A percentile compares a stretch with the other conserved stretches of the same genome.
These are phyloP conservation scores for Nicotiana obtusifolia DNA, from an alignment of 257 asterid genomes.

Conservation along the genomic window DNA sequence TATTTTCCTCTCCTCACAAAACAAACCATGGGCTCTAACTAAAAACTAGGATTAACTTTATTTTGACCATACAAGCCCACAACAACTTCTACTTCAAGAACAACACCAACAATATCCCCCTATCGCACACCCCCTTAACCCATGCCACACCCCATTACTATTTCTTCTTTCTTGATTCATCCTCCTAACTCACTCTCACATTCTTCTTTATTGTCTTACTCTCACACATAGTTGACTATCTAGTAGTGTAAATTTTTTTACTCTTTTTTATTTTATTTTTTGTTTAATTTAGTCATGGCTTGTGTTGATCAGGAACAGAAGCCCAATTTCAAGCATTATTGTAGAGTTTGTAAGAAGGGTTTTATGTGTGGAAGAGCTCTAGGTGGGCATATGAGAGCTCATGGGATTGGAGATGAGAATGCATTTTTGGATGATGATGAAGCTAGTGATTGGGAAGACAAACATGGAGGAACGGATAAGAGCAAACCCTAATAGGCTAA, in stretches of 20 bases:
- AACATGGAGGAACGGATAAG: constrained; percentile 35
- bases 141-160: background rate
- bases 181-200: background rate
- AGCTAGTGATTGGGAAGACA: constrained; percentile 70
- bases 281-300: constrained; percentile 32
- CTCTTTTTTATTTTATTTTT: background rate
- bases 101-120: constrained; percentile 13
- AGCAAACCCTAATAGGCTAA: constrained; percentile 75
- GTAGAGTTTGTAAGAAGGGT: constrained; percentile 89
- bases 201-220: background rate
- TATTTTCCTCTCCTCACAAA: constrained; percentile 44
- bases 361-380: constrained; percentile 93
- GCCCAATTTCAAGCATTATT: constrained; percentile 64
- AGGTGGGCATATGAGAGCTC: constrained; percentile 98
- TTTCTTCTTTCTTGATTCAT: background rate
- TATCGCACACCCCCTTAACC: background rate
- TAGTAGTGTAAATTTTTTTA: background rate
- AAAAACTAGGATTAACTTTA: constrained; percentile 51
- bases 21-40: constrained; percentile 38
- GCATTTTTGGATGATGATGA: constrained; percentile 48
- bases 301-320: constrained; percentile 44
- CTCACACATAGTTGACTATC: background rate
- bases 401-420: constrained; percentile 69
- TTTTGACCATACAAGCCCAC: constrained; percentile 39
- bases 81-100: constrained; percentile 52